Evolutionary conservation across 306 rosid species (phyloP), one percentile per base, ranked within the genome.

Genomic region (Quillaja saponaria): DNA sequence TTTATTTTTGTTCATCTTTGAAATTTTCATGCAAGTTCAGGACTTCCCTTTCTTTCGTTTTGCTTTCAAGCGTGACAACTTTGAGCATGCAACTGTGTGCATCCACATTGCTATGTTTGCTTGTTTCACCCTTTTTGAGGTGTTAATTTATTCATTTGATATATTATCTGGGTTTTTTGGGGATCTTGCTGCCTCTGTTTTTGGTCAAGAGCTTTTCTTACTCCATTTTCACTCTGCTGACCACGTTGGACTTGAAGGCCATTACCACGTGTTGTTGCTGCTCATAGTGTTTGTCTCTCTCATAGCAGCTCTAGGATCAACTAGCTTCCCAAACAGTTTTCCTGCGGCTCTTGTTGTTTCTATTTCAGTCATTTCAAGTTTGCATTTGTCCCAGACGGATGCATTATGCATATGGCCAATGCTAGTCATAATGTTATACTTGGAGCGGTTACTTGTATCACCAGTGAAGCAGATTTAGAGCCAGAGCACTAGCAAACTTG

Each of bases 41-140:
- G 85, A 88, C 82, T 82, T 73, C 48, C 97, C 96, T 64, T 56
- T 65, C 50, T 77, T 86, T 72, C 82, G 46, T 25, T 79, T 82
- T 15, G 77, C 78, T 34, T 84, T 88, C 59, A 63, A 82, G 76
- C 88, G 82, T 52, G 77, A 82, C 75, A 82, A 74, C 85, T 79
- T 86, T 18, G 96, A 88, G 80, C 96, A 86, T 71, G 98, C 96
- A 46, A 85, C 96, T 58, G 88, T 91, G 91, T 91, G 88, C 84
- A 68, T 88, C 74, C 95, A 91, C 79, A 90, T 88, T 18, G 82
- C 82, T 60, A 47, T 88, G 61, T 91, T 88, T 76, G 83, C 95
- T 4, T 86, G 96, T 18, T 91, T 86, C 60, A 40, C 78, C 21
- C 85, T 91, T 76, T 81, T 71, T 12, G 64, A 79, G 0, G 96